Percentiles rank a stretch among this genome's conserved stretches.
These are phyloP conservation scores for Magnolia changhungtana DNA, from an alignment of 164 flowering plant species.

Conservation along the genomic window DNA sequence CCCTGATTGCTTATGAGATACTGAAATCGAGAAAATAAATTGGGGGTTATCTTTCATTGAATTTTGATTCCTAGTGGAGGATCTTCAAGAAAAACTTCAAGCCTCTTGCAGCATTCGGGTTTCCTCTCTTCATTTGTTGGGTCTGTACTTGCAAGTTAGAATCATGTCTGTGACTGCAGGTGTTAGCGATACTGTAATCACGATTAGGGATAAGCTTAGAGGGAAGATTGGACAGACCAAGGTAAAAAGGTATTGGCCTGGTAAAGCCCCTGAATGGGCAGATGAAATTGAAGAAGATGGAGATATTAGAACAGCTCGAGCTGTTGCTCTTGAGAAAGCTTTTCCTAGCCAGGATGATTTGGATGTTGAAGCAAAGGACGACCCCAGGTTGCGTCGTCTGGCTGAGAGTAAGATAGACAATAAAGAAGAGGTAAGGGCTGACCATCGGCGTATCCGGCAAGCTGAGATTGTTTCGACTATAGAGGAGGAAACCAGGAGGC, in stretches of 20 bases:
- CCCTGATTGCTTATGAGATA: too few relatives aligned
- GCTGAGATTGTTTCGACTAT: constrained; percentile 87
- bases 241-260: constrained; percentile 94
- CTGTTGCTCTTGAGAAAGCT: constrained; percentile 55
- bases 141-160: not conserved
- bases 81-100: too few relatives aligned
- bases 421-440: constrained; percentile 72
- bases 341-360: constrained; percentile 53
- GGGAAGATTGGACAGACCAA: constrained; percentile 92
- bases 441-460: constrained; percentile 77
- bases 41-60: too few relatives aligned
- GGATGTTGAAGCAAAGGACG: constrained; percentile 43
- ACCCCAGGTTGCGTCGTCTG: constrained; percentile 80
- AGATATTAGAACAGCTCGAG: constrained; percentile 51
- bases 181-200: constrained; percentile 67
- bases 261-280: constrained; percentile 97
- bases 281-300: constrained; percentile 74
- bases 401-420: constrained; percentile 68
- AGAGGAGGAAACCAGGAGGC: constrained; percentile 69
- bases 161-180: constrained; percentile 90
- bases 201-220: constrained; percentile 78
- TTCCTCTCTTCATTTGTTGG: too few relatives aligned
- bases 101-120: too few relatives aligned
- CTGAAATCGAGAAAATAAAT: too few relatives aligned
- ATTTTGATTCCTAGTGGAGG: too few relatives aligned